Percentiles rank a stretch among this genome's conserved stretches.
phyloP scores from a whole-genome alignment of 2,329 filamentous ascomycete genomes.

The Sporothrix mexicana region DNA sequence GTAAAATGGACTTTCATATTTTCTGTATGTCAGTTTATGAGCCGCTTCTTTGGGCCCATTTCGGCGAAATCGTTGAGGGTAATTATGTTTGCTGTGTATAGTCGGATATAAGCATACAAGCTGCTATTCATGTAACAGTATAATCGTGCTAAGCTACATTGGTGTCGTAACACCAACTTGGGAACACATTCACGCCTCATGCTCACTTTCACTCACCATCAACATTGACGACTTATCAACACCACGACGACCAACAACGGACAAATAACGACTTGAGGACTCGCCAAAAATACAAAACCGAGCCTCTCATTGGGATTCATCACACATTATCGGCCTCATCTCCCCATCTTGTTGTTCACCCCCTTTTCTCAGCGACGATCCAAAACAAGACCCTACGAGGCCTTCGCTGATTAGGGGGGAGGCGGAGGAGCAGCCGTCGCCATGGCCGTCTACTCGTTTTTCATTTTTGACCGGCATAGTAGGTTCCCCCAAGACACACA shows the following conservation, averaged over 20 bases:
- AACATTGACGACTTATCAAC: neutral
- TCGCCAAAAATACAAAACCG: neutral
- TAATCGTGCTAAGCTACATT: no score
- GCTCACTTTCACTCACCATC: constrained; percentile 4
- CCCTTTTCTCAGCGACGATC: neutral
- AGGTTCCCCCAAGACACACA: constrained; percentile 46
- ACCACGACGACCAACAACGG: constrained; percentile 3
- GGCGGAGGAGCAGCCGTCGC: constrained; percentile 38
- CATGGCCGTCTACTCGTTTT: constrained; percentile 97
- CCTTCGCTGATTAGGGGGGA: constrained; percentile 10
- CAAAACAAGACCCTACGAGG: constrained; percentile 1
- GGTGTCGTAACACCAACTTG: constrained; percentile 7
- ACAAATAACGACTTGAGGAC: neutral
- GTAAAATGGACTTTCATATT: neutral
- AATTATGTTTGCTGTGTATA: neutral
- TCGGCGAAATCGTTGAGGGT: neutral
- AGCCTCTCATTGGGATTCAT: neutral
- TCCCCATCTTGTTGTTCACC: neutral
- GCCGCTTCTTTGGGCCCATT: no score
- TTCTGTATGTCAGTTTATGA: no score
- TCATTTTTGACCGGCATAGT: constrained; percentile 99
- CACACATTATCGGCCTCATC: neutral
- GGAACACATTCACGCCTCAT: constrained; percentile 13
- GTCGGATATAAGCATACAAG: neutral
- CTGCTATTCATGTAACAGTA: neutral